Evolutionary conservation across 2,329 filamentous ascomycete species (phyloP).

Genomic region (Pseudocercospora cruenta): DNA sequence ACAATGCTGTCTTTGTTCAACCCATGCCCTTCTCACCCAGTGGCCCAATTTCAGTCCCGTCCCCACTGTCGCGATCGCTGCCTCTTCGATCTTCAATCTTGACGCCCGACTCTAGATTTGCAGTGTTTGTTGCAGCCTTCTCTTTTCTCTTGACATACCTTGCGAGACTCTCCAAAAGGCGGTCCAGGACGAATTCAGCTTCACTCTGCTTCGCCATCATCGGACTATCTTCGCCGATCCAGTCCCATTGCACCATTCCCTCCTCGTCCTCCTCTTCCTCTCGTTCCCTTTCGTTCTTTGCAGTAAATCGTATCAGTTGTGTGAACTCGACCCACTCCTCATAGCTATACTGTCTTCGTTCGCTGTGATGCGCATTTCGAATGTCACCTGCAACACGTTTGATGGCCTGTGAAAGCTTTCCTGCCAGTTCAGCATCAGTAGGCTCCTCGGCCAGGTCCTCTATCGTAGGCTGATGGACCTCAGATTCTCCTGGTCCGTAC

Average conservation of each 20-base stretch:
- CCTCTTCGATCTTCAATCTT: not conserved
- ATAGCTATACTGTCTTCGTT: constrained; percentile 71
- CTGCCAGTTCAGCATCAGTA: constrained; percentile 61
- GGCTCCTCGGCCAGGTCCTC: constrained; percentile 54
- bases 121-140: not conserved
- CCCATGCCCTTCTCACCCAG: not conserved
- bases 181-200: constrained; percentile 68
- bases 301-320: constrained; percentile 66
- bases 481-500: constrained; percentile 38
- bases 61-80: not conserved
- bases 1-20: not conserved
- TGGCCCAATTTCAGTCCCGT: not conserved
- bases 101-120: too few relatives aligned
- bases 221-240: constrained; percentile 70
- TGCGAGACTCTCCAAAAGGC: constrained; percentile 66
- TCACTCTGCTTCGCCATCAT: constrained; percentile 66
- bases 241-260: constrained; percentile 69
- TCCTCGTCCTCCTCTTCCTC: constrained; percentile 59
- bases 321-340: constrained; percentile 88
- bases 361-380: constrained; percentile 61
- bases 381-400: constrained; percentile 56
- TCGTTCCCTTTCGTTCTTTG: constrained; percentile 24
- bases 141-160: constrained; percentile 44
- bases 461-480: constrained; percentile 39
- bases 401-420: constrained; percentile 70